These are phyloP conservation scores for Scedosporium boydii DNA, from an alignment of 2,329 filamentous ascomycete species.

Conservation along the genomic window DNA sequence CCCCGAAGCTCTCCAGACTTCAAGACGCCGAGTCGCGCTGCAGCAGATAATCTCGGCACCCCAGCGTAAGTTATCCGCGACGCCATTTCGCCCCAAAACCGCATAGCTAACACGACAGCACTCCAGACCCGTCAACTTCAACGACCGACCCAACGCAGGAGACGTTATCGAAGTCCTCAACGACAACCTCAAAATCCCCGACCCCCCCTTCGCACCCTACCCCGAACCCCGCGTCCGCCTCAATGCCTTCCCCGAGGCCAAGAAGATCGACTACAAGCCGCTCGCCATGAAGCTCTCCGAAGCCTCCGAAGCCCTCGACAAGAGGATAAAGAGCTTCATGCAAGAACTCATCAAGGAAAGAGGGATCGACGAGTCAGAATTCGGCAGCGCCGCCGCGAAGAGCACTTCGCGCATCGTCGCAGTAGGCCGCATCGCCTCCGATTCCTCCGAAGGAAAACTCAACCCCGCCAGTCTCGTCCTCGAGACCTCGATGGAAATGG, in stretches of 20 bases:
- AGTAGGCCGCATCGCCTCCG: conserved; percentile 84
- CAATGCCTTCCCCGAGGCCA: conserved; percentile 76
- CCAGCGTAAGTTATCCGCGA: conserved; percentile 20
- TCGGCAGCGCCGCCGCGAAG: conserved; percentile 79
- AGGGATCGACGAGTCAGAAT: conserved; percentile 65
- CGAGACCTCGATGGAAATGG: conserved; percentile 76
- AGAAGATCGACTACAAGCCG: conserved; percentile 84
- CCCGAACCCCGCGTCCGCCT: conserved; percentile 72
- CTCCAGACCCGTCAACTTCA: conserved; percentile 53
- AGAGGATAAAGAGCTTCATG: conserved; percentile 85
- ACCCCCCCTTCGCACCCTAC: conserved; percentile 63
- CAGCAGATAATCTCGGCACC: background rate
- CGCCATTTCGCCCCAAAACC: background rate
- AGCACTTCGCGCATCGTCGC: conserved; percentile 81
- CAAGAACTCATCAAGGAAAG: conserved; percentile 65
- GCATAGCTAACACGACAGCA: background rate
- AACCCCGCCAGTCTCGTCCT: conserved; percentile 79
- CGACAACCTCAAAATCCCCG: conserved; percentile 51
- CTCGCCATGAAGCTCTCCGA: conserved; percentile 93
- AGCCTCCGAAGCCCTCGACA: conserved; percentile 85
- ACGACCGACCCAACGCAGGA: conserved; percentile 67
- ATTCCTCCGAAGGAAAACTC: conserved; percentile 75
- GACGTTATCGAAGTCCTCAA: conserved; percentile 80
- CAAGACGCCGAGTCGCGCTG: conserved; percentile 17
- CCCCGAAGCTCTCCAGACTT: conserved; percentile 34